Evolutionary conservation across 768 basidiomycete species (phyloP), one percentile per base, ranked within the genome.

Genomic region (Mycena kentingensis): DNA sequence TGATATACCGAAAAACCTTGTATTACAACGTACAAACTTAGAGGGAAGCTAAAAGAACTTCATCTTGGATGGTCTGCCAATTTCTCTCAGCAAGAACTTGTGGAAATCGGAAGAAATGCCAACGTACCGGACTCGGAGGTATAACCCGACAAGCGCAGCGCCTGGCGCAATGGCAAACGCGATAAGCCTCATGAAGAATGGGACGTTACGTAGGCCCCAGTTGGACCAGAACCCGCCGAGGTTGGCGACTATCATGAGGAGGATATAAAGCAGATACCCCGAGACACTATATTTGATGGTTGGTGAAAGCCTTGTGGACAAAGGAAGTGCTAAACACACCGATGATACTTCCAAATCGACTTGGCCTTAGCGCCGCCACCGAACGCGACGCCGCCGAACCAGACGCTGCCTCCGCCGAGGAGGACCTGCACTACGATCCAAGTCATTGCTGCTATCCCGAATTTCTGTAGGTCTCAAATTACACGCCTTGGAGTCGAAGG

Each of bases 281-380:
- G 87, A 90, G 16, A 87, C 55, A 56, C 88, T 87, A 58, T 24
- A 39, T 15, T 46, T 44, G 27, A 48, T 31, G 27, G 41, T 29
- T 36, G 55, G 47, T 26, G 29, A 52, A 26, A 27, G 45, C 46
- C 42, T 3, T 24, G 18, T 51, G 36, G 27, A 38, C 41, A 43
- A 12, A 15, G 19, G 18, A 47, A 22, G 27, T 38, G 24, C n/a
- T 22, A 25, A 26, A 39, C 67, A 35, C 54, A 84, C 86, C 91
- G 73, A 62, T 94, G 91, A 58, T 90, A 93, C 65, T 92, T 93
- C 87, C 90, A 93, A 18, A 92, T 52, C 1, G 72, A 65, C 66
- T 89, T 93, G 13, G 90, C 88, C 64, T 80, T 85, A 37, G 73
- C 67, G 13, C 80, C 83, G 1, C 90, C 88, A 4, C 90, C 89